These are phyloP conservation scores for Malus hybrid DNA, from an alignment of 331 rosid species.

Conservation along the genomic window DNA sequence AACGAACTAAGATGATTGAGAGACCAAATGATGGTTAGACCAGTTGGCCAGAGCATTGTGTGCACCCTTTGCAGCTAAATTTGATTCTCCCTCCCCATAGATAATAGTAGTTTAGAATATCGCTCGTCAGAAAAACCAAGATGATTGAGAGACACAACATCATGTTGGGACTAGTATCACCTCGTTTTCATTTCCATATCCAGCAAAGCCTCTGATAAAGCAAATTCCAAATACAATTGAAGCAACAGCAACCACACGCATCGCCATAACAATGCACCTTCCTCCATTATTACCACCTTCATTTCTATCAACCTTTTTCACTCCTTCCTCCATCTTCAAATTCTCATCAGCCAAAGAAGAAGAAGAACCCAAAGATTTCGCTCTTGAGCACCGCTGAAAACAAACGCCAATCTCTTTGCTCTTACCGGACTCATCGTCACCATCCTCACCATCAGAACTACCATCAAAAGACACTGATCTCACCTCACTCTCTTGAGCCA, in stretches of 20 bases:
- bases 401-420: slow-evolving; percentile 1
- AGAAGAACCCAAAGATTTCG: not conserved
- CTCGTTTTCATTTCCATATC: slow-evolving; percentile 5
- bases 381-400: not conserved
- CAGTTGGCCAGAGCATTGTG: not conserved
- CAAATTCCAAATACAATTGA: slow-evolving; percentile 24
- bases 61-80: not conserved
- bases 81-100: not conserved
- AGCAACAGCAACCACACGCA: slow-evolving; percentile 21
- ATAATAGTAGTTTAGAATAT: not conserved
- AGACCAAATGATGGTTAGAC: not conserved
- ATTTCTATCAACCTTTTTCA: not conserved
- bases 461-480: slow-evolving; percentile 21
- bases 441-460: slow-evolving; percentile 7
- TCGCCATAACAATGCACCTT: not conserved
- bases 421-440: not conserved
- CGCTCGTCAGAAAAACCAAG: not conserved
- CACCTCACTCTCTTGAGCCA: slow-evolving; percentile 10
- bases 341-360: slow-evolving; percentile 1
- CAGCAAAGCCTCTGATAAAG: slow-evolving; percentile 13
- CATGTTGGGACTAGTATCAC: slow-evolving; percentile 43
- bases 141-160: not conserved
- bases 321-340: not conserved
- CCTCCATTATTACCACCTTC: not conserved
- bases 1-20: not conserved